These are phyloP conservation scores for Dryas alaskensis DNA, from an alignment of 306 rosid genomes.

Conservation along the genomic window DNA sequence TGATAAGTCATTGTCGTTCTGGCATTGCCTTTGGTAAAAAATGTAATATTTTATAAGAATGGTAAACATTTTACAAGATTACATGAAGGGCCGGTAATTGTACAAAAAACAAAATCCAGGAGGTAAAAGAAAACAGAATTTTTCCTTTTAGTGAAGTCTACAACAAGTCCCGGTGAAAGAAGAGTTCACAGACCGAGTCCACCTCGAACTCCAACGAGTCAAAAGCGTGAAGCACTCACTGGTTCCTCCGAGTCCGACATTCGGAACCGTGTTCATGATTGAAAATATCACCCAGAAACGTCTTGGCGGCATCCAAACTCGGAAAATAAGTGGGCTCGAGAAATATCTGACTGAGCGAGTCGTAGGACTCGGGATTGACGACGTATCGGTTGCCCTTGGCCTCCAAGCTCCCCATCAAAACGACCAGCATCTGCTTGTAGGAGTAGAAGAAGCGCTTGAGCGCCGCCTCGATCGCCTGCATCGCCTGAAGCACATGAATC, in stretches of 20 bases:
- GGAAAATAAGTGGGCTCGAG: slow-evolving; percentile 87
- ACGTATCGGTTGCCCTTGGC: slow-evolving; percentile 73
- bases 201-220: not conserved
- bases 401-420: slow-evolving; percentile 76
- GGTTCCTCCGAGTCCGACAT: not conserved
- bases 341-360: slow-evolving; percentile 72
- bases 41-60: slow-evolving; percentile 3
- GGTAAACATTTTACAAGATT: slow-evolving; percentile 13
- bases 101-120: not conserved
- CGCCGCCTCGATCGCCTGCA: slow-evolving; percentile 72
- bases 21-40: too few relatives aligned
- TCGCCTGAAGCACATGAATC: slow-evolving; percentile 67
- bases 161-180: not conserved
- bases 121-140: not conserved
- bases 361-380: slow-evolving; percentile 47
- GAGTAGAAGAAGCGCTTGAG: slow-evolving; percentile 71
- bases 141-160: not conserved
- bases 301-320: slow-evolving; percentile 91
- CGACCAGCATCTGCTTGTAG: slow-evolving; percentile 70
- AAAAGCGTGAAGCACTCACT: not conserved
- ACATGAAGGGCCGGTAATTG: not conserved
- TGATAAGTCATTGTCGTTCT: too few relatives aligned
- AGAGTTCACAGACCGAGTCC: not conserved
- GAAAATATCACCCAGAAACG: slow-evolving; percentile 63
- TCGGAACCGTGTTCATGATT: slow-evolving; percentile 20